Percentiles rank a stretch among this genome's conserved stretches.
Conservation (phyloP, 306 rosid species). For the Vigna nakashimae region DNA sequence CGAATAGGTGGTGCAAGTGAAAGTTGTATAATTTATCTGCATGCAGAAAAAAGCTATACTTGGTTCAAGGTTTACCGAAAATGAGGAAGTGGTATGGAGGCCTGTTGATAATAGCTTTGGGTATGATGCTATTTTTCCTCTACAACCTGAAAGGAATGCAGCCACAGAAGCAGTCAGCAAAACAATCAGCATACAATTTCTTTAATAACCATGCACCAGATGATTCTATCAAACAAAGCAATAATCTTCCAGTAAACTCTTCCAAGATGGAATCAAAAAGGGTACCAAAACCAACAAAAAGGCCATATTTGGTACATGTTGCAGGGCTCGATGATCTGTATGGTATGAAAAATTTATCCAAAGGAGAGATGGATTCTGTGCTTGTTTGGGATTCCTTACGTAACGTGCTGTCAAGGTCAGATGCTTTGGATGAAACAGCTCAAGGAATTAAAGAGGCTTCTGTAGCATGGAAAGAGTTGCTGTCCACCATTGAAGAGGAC, state of each 20-base stretch:
- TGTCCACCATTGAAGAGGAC: slow-evolving; percentile 54
- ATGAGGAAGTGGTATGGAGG: slow-evolving; percentile 97
- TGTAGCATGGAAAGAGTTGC: slow-evolving; percentile 76
- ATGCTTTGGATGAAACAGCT: slow-evolving; percentile 78
- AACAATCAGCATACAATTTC: slow-evolving; percentile 70
- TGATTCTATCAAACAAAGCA: slow-evolving; percentile 45
- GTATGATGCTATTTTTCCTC: slow-evolving; percentile 59
- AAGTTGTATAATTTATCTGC: slow-evolving; percentile 29
- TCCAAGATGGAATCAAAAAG: slow-evolving; percentile 39
- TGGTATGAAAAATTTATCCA: slow-evolving; percentile 51
- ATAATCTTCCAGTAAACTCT: slow-evolving; percentile 34
- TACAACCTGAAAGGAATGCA: slow-evolving; percentile 62
- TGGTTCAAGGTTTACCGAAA: slow-evolving; percentile 46
- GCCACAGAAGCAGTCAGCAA: slow-evolving; percentile 62
- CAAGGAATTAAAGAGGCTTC: slow-evolving; percentile 95
- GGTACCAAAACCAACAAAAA: slow-evolving; percentile 44
- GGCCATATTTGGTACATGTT: slow-evolving; percentile 59
- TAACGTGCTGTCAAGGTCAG: slow-evolving; percentile 73
- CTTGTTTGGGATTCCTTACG: slow-evolving; percentile 73
- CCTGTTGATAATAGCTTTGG: slow-evolving; percentile 67
- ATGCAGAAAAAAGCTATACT: slow-evolving; percentile 48
- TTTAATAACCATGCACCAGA: slow-evolving; percentile 56
- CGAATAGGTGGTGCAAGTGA: neutral
- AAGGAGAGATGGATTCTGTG: slow-evolving; percentile 58
- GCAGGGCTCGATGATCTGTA: slow-evolving; percentile 70